A percentile compares a stretch with the other conserved stretches of the same genome.
phyloP scores from a whole-genome alignment of 352 stramenopile species.

The Lagenidium giganteum region DNA sequence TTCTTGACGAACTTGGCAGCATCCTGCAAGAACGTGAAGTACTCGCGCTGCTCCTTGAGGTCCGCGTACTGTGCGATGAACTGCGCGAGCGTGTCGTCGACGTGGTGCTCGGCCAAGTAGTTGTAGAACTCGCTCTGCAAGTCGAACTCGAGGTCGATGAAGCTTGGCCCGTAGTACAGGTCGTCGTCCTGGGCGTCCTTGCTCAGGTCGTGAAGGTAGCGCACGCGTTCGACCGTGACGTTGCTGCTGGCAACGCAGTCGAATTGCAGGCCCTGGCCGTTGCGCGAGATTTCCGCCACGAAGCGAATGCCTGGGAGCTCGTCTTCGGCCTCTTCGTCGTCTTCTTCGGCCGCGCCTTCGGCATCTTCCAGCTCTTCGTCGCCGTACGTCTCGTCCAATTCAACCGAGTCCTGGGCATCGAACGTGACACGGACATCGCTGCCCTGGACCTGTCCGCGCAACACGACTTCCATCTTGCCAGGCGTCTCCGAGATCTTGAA shows the following conservation, averaged over 20 bases:
- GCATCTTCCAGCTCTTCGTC: constrained; percentile 42
- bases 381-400: constrained; percentile 61
- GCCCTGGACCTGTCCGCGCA: constrained; percentile 41
- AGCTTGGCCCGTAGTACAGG: constrained; percentile 74
- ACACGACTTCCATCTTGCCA: constrained; percentile 60
- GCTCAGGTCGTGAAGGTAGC: constrained; percentile 50
- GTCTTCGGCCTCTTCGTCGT: constrained; percentile 59
- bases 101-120: constrained; percentile 70
- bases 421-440: constrained; percentile 77
- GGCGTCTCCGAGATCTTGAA: constrained; percentile 59
- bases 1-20: constrained; percentile 67
- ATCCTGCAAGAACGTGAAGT: constrained; percentile 72
- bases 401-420: constrained; percentile 67
- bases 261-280: constrained; percentile 76
- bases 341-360: constrained; percentile 33
- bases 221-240: constrained; percentile 72
- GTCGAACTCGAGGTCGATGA: constrained; percentile 81
- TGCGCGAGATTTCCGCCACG: constrained; percentile 59
- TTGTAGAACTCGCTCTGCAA: constrained; percentile 78
- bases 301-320: constrained; percentile 76
- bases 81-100: constrained; percentile 80
- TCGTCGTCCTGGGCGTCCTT: constrained; percentile 55
- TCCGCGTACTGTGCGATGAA: constrained; percentile 83
- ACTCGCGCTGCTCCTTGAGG: constrained; percentile 85
- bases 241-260: constrained; percentile 80